phyloP scores from a whole-genome alignment of 495 filamentous ascomycete genomes.

The Xylaria cubensis region DNA sequence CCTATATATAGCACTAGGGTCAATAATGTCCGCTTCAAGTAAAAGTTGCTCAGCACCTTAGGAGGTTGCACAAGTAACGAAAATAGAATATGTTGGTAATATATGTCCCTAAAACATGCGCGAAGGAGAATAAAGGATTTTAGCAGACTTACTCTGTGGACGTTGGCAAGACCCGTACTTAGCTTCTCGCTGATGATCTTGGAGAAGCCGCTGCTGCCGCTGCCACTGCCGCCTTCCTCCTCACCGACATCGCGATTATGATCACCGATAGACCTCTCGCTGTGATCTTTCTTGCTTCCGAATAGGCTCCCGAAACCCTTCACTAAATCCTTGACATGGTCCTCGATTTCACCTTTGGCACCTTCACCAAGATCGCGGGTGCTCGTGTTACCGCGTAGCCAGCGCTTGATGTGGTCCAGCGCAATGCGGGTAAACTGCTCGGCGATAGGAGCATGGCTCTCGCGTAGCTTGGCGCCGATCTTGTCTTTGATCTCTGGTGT shows the following conservation, averaged over 20 bases:
- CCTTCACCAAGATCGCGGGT: slow-evolving; percentile 45
- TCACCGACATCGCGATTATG: slow-evolving; percentile 28
- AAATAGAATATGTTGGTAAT: too few species aligned
- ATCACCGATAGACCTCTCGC: slow-evolving; percentile 31
- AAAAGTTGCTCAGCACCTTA: too few species aligned
- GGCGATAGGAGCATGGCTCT: slow-evolving; percentile 42
- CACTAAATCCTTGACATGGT: slow-evolving; percentile 46
- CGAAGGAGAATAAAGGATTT: too few species aligned
- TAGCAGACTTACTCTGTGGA: slow-evolving; percentile 30
- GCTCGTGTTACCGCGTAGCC: slow-evolving; percentile 45
- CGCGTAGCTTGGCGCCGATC: slow-evolving; percentile 37
- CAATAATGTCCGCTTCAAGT: too few species aligned
- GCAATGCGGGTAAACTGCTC: slow-evolving; percentile 47
- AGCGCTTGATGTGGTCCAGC: slow-evolving; percentile 44
- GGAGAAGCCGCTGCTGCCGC: slow-evolving; percentile 41
- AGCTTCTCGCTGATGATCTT: slow-evolving; percentile 47
- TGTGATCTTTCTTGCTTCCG: slow-evolving; percentile 34
- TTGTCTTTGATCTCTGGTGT: slow-evolving; percentile 46
- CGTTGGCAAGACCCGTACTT: slow-evolving; percentile 41
- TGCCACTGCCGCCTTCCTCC: slow-evolving; percentile 18
- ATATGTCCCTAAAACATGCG: too few species aligned
- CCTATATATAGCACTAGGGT: background rate
- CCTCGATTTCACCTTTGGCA: slow-evolving; percentile 44
- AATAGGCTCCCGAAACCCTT: slow-evolving; percentile 45
- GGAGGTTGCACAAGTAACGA: too few species aligned